phyloP scores from a whole-genome alignment of 2,329 filamentous ascomycete species.

The Nakataea oryzae region DNA sequence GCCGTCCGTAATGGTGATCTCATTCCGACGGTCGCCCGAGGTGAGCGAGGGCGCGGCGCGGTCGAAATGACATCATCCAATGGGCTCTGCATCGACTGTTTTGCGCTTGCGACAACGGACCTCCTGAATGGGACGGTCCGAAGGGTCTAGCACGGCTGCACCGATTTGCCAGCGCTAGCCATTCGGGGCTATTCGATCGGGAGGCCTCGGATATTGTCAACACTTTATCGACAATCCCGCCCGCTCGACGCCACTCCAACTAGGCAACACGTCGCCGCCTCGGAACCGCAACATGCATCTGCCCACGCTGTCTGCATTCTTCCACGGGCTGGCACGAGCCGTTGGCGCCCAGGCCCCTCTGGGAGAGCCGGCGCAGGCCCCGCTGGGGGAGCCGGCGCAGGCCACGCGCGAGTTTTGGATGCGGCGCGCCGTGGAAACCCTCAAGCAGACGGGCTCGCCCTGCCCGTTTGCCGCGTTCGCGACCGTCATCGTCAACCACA shows the following conservation, averaged over 20 bases:
- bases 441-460: constrained; percentile 24
- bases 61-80: background rate
- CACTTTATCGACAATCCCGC: background rate
- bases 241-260: background rate
- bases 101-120: background rate
- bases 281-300: too few species aligned
- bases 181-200: too few species aligned
- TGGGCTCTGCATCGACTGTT: background rate
- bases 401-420: constrained; percentile 31
- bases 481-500: constrained; percentile 45
- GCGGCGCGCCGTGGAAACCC: constrained; percentile 33
- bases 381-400: background rate
- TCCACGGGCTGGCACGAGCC: background rate
- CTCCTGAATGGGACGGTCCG: background rate
- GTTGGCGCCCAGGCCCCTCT: background rate
- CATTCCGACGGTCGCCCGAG: background rate
- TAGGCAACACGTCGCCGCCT: background rate
- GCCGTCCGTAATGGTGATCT: background rate
- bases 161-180: too few species aligned
- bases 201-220: too few species aligned
- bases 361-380: background rate
- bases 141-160: too few species aligned
- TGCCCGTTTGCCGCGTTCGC: constrained; percentile 45
- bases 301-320: background rate
- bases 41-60: too few species aligned